A percentile compares a stretch with the other conserved stretches of the same genome.
Evolutionary conservation across 2,329 filamentous ascomycete genomes (phyloP).

Genomic region (Juglanconis oblonga): DNA sequence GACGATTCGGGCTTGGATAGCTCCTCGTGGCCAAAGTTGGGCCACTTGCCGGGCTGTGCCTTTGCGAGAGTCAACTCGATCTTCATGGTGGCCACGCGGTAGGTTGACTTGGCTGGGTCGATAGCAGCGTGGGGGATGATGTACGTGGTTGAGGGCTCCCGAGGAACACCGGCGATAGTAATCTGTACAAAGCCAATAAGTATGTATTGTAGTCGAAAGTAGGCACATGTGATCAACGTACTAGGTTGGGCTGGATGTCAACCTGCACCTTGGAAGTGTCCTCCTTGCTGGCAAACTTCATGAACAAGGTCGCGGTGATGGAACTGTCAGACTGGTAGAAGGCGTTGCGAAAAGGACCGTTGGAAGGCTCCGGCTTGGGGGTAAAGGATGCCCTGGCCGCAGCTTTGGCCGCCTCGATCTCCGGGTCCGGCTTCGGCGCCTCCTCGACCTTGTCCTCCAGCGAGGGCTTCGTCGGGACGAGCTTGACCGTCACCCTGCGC

Average conservation of each 20-base stretch:
- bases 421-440: constrained; percentile 1
- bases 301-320: constrained; percentile 37
- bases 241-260: constrained; percentile 10
- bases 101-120: constrained; percentile 20
- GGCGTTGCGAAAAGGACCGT: constrained; percentile 30
- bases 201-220: neutral
- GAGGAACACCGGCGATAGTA: constrained; percentile 5
- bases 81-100: constrained; percentile 29
- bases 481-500: constrained; percentile 41
- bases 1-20: constrained; percentile 10
- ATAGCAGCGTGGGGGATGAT: constrained; percentile 25
- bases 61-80: constrained; percentile 32
- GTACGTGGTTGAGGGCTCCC: constrained; percentile 1
- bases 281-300: constrained; percentile 34
- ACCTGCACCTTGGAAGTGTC: constrained; percentile 21
- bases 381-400: neutral
- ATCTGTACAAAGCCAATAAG: neutral
- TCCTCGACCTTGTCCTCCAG: constrained; percentile 24
- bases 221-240: neutral
- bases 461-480: constrained; percentile 29
- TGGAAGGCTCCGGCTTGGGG: constrained; percentile 2
- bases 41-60: constrained; percentile 29
- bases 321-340: constrained; percentile 39
- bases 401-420: constrained; percentile 7
- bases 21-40: constrained; percentile 27